Evolutionary conservation across 2,329 filamentous ascomycete genomes (phyloP).

Genomic region (Rutstroemia sp.): DNA sequence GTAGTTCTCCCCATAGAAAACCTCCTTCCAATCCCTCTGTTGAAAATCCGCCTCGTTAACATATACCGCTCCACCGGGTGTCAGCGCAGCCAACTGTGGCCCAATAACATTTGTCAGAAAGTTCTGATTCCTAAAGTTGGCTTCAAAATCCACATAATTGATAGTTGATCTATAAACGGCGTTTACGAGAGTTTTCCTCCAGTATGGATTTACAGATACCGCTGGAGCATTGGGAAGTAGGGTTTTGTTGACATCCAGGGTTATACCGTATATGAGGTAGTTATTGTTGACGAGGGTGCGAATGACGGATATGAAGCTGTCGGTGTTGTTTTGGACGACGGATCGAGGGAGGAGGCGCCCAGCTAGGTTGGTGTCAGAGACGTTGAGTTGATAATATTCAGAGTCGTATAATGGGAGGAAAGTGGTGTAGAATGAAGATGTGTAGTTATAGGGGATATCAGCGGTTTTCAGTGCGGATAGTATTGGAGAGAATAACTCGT

Average conservation of each 20-base stretch:
- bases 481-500: background rate
- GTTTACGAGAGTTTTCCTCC: constrained; percentile 2
- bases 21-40: background rate
- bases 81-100: background rate
- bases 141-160: background rate
- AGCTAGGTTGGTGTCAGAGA: background rate
- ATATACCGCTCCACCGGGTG: background rate
- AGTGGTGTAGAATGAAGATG: background rate
- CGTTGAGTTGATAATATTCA: background rate
- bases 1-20: background rate
- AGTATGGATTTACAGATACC: constrained; percentile 1
- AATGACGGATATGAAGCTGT: background rate
- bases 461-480: background rate
- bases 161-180: background rate
- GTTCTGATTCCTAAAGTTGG: background rate
- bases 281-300: background rate
- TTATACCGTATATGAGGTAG: constrained; percentile 1
- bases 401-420: background rate
- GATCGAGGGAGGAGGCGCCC: background rate
- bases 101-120: background rate
- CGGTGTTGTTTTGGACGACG: background rate
- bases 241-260: constrained; percentile 1
- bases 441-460: background rate
- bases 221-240: background rate
- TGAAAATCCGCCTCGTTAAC: background rate